Conservation (phyloP, 139 green algal species). For the Chlorella sp. region DNA sequence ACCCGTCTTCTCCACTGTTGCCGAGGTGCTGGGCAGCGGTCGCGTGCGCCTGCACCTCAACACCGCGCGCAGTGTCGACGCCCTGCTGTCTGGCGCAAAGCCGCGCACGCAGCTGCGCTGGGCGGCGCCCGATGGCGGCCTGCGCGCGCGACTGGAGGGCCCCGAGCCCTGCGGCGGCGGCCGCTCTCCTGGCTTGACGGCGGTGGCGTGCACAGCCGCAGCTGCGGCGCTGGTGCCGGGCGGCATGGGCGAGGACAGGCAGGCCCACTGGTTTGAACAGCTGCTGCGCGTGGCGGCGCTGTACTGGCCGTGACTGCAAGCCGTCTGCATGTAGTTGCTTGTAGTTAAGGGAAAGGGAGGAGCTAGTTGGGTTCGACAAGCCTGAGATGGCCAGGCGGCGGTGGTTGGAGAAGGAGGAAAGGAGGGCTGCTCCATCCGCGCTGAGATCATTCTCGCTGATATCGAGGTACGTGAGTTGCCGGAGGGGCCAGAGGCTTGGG, state of each 20-base stretch:
- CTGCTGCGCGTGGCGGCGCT: conserved; percentile 8
- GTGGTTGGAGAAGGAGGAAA: no score
- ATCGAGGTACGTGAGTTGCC: no score
- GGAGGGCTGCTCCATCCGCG: no score
- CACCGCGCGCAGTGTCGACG: conserved; percentile 46
- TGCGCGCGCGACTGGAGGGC: conserved; percentile 27
- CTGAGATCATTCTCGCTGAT: no score
- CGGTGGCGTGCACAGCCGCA: not conserved
- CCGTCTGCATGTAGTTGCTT: no score
- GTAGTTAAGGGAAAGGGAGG: no score
- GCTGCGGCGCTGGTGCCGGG: not conserved
- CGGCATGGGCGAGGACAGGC: not conserved
- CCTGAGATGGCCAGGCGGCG: no score
- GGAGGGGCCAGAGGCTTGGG: no score
- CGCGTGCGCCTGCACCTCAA: conserved; percentile 68
- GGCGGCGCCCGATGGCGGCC: conserved; percentile 1
- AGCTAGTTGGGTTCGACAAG: no score
- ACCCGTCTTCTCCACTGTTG: conserved; percentile 46
- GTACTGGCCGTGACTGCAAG: no score
- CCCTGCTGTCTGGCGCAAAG: conserved; percentile 34
- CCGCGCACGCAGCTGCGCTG: conserved; percentile 21
- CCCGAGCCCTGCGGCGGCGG: no score
- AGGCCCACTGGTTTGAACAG: conserved; percentile 1
- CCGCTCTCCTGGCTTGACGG: not conserved
- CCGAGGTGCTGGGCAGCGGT: conserved; percentile 56